Conservation (phyloP, 768 basidiomycete genomes). For the Calvatia gigantea region DNA sequence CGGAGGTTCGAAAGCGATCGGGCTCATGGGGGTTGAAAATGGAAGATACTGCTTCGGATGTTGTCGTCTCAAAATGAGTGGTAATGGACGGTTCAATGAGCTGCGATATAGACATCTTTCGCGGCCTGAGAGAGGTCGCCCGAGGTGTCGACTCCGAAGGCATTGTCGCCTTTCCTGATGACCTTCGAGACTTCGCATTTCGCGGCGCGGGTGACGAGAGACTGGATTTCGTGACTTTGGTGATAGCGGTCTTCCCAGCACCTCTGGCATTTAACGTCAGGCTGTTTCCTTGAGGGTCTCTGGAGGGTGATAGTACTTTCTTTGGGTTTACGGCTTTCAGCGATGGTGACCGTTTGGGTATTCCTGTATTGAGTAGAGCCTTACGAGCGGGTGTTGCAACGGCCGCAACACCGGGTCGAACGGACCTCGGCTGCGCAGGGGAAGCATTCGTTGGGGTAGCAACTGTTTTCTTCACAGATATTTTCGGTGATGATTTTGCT, state of each 20-base stretch:
- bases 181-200: background rate
- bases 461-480: background rate
- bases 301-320: constrained; percentile 35
- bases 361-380: constrained; percentile 9
- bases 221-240: constrained; percentile 17
- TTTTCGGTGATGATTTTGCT: background rate
- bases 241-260: constrained; percentile 5
- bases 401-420: constrained; percentile 15
- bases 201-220: background rate
- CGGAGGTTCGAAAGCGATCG: constrained; percentile 21
- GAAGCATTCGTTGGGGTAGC: background rate
- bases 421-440: constrained; percentile 9
- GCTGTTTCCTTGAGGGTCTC: constrained; percentile 36
- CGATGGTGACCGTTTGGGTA: background rate
- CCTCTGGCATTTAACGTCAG: constrained; percentile 11
- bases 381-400: constrained; percentile 7
- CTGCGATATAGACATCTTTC: constrained; percentile 19
- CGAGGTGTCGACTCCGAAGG: constrained; percentile 24
- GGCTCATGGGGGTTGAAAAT: constrained; percentile 15
- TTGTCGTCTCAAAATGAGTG: constrained; percentile 12
- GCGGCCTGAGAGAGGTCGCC: constrained; percentile 15
- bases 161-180: constrained; percentile 16
- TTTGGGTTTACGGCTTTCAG: constrained; percentile 15
- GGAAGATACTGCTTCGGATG: constrained; percentile 16
- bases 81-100: constrained; percentile 1